Evolutionary conservation across 345 rosid species (phyloP).

Genomic region (Moricandia arvensis): DNA sequence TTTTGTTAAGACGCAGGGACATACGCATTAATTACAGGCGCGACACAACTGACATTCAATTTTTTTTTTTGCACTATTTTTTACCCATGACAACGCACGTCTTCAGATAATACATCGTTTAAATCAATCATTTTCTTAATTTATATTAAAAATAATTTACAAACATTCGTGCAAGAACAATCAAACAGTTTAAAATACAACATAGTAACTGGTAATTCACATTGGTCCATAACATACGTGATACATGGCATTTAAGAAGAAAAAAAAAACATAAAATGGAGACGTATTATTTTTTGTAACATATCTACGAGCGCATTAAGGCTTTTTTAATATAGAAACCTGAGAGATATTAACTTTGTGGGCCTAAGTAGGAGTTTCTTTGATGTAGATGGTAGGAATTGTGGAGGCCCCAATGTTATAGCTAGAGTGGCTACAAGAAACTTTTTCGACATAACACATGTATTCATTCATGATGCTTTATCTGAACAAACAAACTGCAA

Average conservation of each 20-base stretch:
- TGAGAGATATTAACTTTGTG: too few relatives aligned
- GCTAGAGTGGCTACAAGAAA: too few relatives aligned
- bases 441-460: too few relatives aligned
- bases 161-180: constrained; percentile 24
- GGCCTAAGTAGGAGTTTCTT: too few relatives aligned
- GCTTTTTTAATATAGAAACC: too few relatives aligned
- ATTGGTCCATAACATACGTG: not conserved
- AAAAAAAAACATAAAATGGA: not conserved
- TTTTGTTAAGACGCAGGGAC: not conserved
- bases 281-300: too few relatives aligned
- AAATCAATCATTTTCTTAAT: not conserved
- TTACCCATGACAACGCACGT: constrained; percentile 36
- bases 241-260: not conserved
- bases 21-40: constrained; percentile 26
- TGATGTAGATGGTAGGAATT: too few relatives aligned
- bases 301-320: too few relatives aligned
- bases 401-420: too few relatives aligned
- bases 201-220: not conserved
- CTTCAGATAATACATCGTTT: constrained; percentile 18
- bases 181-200: not conserved
- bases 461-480: too few relatives aligned
- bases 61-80: not conserved
- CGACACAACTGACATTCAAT: constrained; percentile 31
- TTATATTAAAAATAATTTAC: not conserved
- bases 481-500: too few relatives aligned